Conservation (phyloP, 345 rosid species). For the Theobroma cacao region DNA sequence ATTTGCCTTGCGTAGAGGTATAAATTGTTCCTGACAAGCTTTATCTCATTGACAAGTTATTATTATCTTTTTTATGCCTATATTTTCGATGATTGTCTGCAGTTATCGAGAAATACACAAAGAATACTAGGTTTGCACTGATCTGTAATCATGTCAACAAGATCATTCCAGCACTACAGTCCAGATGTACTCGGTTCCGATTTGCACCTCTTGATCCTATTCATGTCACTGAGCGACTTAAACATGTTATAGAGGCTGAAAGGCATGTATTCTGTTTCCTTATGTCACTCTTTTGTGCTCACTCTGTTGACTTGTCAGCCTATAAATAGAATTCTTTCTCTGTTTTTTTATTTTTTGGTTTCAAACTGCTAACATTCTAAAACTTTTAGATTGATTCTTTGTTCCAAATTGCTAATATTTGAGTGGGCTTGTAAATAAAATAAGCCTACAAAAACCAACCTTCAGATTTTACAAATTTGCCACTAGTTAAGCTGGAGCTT, state of each 20-base stretch:
- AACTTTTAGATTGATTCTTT: too few species aligned
- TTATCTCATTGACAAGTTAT: background rate
- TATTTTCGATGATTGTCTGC: conserved; percentile 19
- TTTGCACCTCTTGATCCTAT: conserved; percentile 89
- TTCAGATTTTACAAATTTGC: background rate
- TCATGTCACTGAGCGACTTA: conserved; percentile 76
- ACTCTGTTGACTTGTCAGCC: background rate
- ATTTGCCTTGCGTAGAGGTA: conserved; percentile 96
- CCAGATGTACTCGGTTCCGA: conserved; percentile 94
- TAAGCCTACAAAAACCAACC: background rate
- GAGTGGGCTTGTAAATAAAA: background rate
- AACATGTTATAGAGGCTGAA: conserved; percentile 76
- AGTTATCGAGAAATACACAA: conserved; percentile 98
- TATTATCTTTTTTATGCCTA: conserved; percentile 3
- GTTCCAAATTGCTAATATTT: background rate
- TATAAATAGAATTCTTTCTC: background rate
- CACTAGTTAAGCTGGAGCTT: background rate
- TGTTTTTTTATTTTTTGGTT: background rate
- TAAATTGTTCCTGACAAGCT: background rate
- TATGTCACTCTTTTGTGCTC: background rate
- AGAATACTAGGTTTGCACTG: conserved; percentile 89
- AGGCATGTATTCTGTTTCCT: conserved; percentile 42
- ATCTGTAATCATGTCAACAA: conserved; percentile 95
- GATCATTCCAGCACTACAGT: conserved; percentile 96
- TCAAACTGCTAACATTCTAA: background rate